Evolutionary conservation across 768 basidiomycete genomes (phyloP), one percentile per base, ranked within the genome.

Genomic region (Termitomyces sp.): DNA sequence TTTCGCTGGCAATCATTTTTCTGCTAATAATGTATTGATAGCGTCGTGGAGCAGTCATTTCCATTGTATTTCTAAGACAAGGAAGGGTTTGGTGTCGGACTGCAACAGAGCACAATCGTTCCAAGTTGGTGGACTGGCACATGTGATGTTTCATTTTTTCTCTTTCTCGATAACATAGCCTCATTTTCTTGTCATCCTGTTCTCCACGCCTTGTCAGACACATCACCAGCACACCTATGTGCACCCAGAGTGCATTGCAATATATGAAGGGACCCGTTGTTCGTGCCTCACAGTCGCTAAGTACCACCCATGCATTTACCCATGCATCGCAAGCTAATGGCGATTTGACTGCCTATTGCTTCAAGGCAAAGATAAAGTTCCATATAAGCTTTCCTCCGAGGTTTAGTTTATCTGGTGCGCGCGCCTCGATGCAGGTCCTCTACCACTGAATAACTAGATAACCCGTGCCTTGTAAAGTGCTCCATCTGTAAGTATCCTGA

Each of bases 141-240:
- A 71, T 67, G 72, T 73, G 70, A 72, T 67, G 69, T 70, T 61
- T 66, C 61, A 62, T 60, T 67, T 64, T 65, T 51, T 53, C 67
- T 59, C 37, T 60, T 24, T 60, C 2, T 65, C 54, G 57, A 61
- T 60, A 63, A 43, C 65, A 65, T 55, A 61, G 59, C 68, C 73
- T 72, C 72, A 71, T 66, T 63, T 58, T 63, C 60, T 50, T 27
- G 58, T 57, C 50, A 59, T 63, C 62, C 48, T 59, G 37, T 60
- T 56, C 49, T 60, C 44, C 41, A 13, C 48, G 46, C 54, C 32
- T 47, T 39, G 60, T 63, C 61, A 67, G 63, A 59, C 56, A 47
- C 46, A 49, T 57, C 47, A 39, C 46, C 55, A 59, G 44, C 55
- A 53, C 44, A 24, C 10, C 5, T n/a, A 44, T 58, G 41, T 55